These are phyloP conservation scores for Corymbia maculata DNA, from an alignment of 345 rosid genomes.

Conservation along the genomic window DNA sequence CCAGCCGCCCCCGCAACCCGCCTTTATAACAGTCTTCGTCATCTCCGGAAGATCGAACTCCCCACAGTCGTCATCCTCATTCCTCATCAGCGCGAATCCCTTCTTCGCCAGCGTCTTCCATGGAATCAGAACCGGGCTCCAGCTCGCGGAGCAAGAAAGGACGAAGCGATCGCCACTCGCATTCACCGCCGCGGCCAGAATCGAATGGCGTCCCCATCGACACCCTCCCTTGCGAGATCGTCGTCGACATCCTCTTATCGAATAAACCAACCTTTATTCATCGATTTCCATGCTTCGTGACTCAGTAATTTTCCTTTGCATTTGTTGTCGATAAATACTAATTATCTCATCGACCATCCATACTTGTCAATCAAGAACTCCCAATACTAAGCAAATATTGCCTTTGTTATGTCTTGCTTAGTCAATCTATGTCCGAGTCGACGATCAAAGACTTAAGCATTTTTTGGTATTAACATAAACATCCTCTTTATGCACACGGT, in stretches of 20 bases:
- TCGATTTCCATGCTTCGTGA: not conserved
- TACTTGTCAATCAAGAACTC: not conserved
- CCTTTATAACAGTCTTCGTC: not conserved
- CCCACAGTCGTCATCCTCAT: not conserved
- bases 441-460: too few species aligned
- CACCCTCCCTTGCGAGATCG: too few species aligned
- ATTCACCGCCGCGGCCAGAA: not conserved
- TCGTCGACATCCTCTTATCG: too few species aligned
- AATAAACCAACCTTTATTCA: not conserved
- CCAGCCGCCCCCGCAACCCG: not conserved
- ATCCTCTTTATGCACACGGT: too few species aligned
- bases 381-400: too few species aligned
- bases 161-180: not conserved
- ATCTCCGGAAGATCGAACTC: not conserved
- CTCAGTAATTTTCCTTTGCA: not conserved
- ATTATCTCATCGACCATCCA: too few species aligned
- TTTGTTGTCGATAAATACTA: too few species aligned
- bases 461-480: too few species aligned
- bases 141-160: not conserved
- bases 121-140: not conserved
- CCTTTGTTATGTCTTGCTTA: too few species aligned
- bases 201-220: too few species aligned
- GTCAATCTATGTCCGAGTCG: not conserved
- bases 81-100: not conserved
- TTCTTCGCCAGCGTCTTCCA: not conserved